Base-by-base conservation (phyloP, 345 rosid genomes). In the Schrenkiella parvula region DNA sequence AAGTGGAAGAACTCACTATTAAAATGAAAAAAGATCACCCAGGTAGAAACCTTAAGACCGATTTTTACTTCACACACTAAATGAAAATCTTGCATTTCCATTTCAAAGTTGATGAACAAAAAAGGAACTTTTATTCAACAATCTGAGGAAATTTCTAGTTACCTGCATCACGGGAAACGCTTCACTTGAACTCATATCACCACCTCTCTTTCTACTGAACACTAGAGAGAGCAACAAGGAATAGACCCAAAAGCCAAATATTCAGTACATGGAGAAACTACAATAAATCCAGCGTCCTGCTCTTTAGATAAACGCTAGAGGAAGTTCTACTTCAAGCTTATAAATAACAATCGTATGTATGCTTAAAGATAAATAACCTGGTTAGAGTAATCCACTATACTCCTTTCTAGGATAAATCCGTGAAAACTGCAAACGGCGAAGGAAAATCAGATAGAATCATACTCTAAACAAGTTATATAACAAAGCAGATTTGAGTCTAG, bases 81-180 rank as follows among this genome's bases (percentile, higher is more conserved):
- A 48, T 8, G n/a, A 6, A 65, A 48, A 9, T 41, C 5, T 64
- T 32, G 12, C 19, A 34, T 13, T 14, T 31, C 51, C 22, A 28
- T 28, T 26, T 22, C 35, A 25, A 66, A 48, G 43, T 48, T 26
- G 4, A 37, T 35, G 37, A 66, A 47, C 14, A 1, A 65, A n/a
- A 66, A 14, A 26, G 4, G 19, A 14, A 32, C 17, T 32, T 31
- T 18, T 15, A 56, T 3, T 47, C 32, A 19, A 42, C 37, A 64
- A 64, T 32, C 64, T 15, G 56, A 52, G 25, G 28, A 53, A 34
- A 34, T 34, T 21, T 73, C 4, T 19, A 57, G 51, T 65, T 73
- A 74, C 78, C 72, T 74, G 78, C 72, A 74, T 57, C 61, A 19
- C 61, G 0, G 66, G 67, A 66, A 48, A 19, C 32, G 32, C 61